phyloP scores from a whole-genome alignment of 2,329 filamentous ascomycete species.

The Colletotrichum gigasporum region DNA sequence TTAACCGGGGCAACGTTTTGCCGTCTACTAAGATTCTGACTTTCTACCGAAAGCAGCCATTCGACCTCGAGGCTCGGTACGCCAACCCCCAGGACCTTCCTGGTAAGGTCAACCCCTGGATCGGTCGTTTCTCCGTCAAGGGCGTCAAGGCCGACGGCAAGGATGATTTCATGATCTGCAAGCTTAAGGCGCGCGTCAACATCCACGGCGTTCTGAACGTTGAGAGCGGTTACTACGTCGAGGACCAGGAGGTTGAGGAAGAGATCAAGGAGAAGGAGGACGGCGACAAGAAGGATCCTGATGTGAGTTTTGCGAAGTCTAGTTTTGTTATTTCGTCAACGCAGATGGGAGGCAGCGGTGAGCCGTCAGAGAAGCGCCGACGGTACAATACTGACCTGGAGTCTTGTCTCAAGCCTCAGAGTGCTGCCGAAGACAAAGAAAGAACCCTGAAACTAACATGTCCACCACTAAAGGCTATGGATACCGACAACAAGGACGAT shows the following conservation, averaged over 20 bases:
- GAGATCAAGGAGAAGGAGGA: slow-evolving; percentile 78
- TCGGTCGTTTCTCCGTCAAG: slow-evolving; percentile 98
- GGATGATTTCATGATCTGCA: slow-evolving; percentile 99
- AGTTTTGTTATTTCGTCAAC: slow-evolving; percentile 4
- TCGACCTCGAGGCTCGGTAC: slow-evolving; percentile 95
- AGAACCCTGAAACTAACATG: slow-evolving; percentile 37
- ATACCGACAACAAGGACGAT: slow-evolving; percentile 77
- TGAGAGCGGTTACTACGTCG: slow-evolving; percentile 96
- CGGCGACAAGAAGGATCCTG: slow-evolving; percentile 71
- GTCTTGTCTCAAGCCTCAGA: neutral
- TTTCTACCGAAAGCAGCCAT: slow-evolving; percentile 98
- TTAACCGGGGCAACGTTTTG: slow-evolving; percentile 96
- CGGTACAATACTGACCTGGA: neutral
- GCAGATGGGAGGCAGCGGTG: neutral
- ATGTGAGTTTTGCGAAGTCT: slow-evolving; percentile 66
- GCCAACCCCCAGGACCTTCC: slow-evolving; percentile 87
- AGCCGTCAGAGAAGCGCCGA: slow-evolving; percentile 20
- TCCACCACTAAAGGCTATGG: slow-evolving; percentile 73
- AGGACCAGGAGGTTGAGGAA: slow-evolving; percentile 97
- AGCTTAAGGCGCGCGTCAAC: slow-evolving; percentile 97
- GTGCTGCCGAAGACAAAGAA: slow-evolving; percentile 5
- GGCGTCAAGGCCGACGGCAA: slow-evolving; percentile 92
- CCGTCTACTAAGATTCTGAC: slow-evolving; percentile 99
- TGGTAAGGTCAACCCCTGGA: slow-evolving; percentile 92
- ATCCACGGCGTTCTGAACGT: slow-evolving; percentile 96